These are phyloP conservation scores for Labyrinthula sp. DNA, from an alignment of 352 stramenopile species.

Conservation along the genomic window DNA sequence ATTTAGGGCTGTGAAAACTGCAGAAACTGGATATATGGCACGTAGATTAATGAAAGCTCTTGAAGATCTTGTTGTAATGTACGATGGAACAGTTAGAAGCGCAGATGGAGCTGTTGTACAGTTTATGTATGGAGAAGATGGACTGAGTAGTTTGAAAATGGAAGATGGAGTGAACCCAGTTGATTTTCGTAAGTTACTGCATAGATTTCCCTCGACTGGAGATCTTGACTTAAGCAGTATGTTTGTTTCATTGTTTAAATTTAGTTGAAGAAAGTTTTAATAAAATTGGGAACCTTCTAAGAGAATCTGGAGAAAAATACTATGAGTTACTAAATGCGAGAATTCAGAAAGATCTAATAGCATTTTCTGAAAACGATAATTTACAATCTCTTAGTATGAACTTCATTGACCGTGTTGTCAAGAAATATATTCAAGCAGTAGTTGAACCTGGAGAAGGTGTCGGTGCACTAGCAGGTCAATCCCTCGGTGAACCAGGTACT, in stretches of 20 bases:
- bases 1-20: slow-evolving; percentile 96
- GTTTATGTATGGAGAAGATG: slow-evolving; percentile 97
- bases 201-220: too few species aligned
- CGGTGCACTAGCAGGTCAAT: slow-evolving; percentile 83
- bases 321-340: too few species aligned
- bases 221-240: too few species aligned
- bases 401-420: slow-evolving; percentile 3
- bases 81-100: slow-evolving; percentile 69
- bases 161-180: slow-evolving; percentile 75
- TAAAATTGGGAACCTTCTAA: too few species aligned
- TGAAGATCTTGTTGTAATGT: slow-evolving; percentile 84
- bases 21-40: slow-evolving; percentile 97
- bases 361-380: too few species aligned
- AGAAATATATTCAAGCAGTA: slow-evolving; percentile 25
- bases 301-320: too few species aligned
- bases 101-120: slow-evolving; percentile 80
- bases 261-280: too few species aligned
- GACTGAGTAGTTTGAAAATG: slow-evolving; percentile 67
- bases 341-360: too few species aligned
- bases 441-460: slow-evolving; percentile 83
- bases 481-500: slow-evolving; percentile 75
- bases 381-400: too few species aligned
- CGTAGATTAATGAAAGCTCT: slow-evolving; percentile 90
- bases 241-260: too few species aligned
- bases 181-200: too few species aligned